These are phyloP conservation scores for Kuraishia hungarica DNA, from an alignment of 805 yeast species.

Conservation along the genomic window DNA sequence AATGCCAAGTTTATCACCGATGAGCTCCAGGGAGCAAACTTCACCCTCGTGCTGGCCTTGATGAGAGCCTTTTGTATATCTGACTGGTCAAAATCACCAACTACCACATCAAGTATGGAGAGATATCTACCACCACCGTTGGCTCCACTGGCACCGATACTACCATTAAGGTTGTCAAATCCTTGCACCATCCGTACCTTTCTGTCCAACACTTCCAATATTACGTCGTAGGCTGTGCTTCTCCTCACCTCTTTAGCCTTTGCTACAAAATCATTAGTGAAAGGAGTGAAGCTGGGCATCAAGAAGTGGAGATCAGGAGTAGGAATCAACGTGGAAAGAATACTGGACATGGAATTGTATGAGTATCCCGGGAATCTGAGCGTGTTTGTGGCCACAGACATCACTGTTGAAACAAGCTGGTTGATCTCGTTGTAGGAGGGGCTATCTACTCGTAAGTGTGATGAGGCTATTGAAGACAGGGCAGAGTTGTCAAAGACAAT, in stretches of 20 bases:
- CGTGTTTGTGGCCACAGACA: constrained; percentile 81
- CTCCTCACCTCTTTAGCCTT: constrained; percentile 49
- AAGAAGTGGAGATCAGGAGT: constrained; percentile 77
- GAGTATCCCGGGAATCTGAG: constrained; percentile 87
- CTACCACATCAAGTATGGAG: constrained; percentile 61
- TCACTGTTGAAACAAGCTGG: constrained; percentile 75
- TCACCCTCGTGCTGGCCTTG: constrained; percentile 56
- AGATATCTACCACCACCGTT: constrained; percentile 39
- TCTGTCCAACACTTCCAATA: constrained; percentile 74
- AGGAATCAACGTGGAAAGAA: constrained; percentile 76
- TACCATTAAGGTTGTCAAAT: constrained; percentile 19
- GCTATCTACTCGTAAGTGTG: constrained; percentile 42
- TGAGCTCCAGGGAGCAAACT: constrained; percentile 83
- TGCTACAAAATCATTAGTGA: constrained; percentile 56
- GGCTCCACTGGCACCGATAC: constrained; percentile 23
- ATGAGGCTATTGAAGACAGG: constrained; percentile 60
- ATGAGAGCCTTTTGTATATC: constrained; percentile 65
- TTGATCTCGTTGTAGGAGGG: constrained; percentile 76
- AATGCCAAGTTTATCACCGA: constrained; percentile 71
- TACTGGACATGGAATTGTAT: constrained; percentile 77
- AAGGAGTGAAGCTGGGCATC: constrained; percentile 70
- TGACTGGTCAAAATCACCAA: constrained; percentile 56
- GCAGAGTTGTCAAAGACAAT: constrained; percentile 92
- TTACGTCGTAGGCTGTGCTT: constrained; percentile 76
- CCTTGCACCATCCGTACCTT: constrained; percentile 63